A percentile compares a stretch with the other conserved stretches of the same genome.
These are phyloP conservation scores for Wickerhamomyces bovis DNA, from an alignment of 805 yeast genomes.

Conservation along the genomic window DNA sequence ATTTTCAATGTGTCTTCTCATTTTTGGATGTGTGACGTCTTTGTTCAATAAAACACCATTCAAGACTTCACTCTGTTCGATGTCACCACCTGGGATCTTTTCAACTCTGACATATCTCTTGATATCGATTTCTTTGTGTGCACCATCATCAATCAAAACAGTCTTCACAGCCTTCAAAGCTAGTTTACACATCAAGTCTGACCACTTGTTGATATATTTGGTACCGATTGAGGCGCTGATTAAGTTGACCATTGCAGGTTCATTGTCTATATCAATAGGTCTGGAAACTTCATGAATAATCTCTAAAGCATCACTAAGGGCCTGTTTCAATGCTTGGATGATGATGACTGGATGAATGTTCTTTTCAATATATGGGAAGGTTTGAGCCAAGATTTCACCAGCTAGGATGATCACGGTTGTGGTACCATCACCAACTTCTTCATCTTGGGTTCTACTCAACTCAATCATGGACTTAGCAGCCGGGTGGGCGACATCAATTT, in stretches of 20 bases:
- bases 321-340: constrained; percentile 89
- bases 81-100: constrained; percentile 97
- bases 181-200: constrained; percentile 81
- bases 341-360: constrained; percentile 96
- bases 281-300: constrained; percentile 77
- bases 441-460: constrained; percentile 94
- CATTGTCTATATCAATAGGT: constrained; percentile 80
- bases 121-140: constrained; percentile 77
- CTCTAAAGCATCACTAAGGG: constrained; percentile 84
- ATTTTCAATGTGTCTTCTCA: constrained; percentile 83
- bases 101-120: constrained; percentile 92
- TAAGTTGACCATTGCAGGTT: constrained; percentile 78
- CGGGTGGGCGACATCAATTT: constrained; percentile 96
- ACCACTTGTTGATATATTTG: constrained; percentile 88
- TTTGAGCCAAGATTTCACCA: constrained; percentile 93
- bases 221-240: constrained; percentile 94
- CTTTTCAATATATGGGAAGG: constrained; percentile 90
- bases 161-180: constrained; percentile 86
- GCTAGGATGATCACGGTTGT: constrained; percentile 95
- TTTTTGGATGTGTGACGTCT: constrained; percentile 98
- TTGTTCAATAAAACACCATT: constrained; percentile 92
- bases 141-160: constrained; percentile 58
- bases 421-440: constrained; percentile 98
- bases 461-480: constrained; percentile 99
- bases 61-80: constrained; percentile 79